Evolutionary conservation across 768 basidiomycete species (phyloP), one percentile per base, ranked within the genome.

Genomic region (Cystofilobasidium macerans): DNA sequence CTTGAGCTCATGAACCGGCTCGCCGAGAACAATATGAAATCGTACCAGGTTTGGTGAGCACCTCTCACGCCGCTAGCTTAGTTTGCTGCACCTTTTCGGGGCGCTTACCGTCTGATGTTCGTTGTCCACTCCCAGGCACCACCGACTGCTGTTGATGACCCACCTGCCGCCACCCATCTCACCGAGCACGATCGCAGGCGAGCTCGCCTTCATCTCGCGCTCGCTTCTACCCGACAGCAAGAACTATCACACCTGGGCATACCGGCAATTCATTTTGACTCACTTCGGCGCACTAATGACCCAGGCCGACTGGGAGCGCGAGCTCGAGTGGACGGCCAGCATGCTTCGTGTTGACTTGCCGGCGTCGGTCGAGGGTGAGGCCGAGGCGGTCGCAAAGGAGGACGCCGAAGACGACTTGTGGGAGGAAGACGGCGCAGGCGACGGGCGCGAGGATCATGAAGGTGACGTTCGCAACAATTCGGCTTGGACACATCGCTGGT

Each of bases 171-270:
- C 60, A 14, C 53, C 59, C 48, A 70, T 77, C 38, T 71, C 73
- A 16, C 73, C 78, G n/a, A 71, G 67, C 64, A 74, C 58, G 71
- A 76, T 3, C 68, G 69, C 13, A 36, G 65, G 72, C 30, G 95
- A 99, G 76, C 85, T 98, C 62, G 79, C 74, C 40, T 97, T 95
- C 76, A 85, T 91, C 74, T 81, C 84, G 59, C 76, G 78, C 63
- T 84, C 85, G 1, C 82, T 99, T 35, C 77, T 82, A 11, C 80
- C 77, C 26, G 95, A 99, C 73, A 77, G 83, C 53, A 99, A 99
- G 82, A 99, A 99, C 78, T 99, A 99, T 75, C 94, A 98, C 76
- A 98, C 95, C 0, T 99, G 95, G 95, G 88, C 89, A 11, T 94
- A 97, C 76, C 82, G 94, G 9, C 93, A 99, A 75, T 97, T 92